These are phyloP conservation scores for Neurospora pannonica DNA, from an alignment of 495 filamentous ascomycete species.

Conservation along the genomic window DNA sequence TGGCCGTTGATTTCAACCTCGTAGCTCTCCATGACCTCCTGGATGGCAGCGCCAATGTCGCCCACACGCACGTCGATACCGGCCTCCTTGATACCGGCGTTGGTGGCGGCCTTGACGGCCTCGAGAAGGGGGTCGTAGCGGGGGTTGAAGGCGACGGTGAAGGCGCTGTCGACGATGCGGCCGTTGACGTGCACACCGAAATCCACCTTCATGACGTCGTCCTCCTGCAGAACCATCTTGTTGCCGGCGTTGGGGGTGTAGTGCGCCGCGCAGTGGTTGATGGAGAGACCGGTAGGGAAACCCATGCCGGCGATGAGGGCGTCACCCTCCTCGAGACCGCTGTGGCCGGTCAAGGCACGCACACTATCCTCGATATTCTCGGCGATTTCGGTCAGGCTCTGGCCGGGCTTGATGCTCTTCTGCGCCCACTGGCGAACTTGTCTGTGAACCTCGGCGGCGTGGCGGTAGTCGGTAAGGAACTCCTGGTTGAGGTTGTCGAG, in stretches of 20 bases:
- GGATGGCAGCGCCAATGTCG: slow-evolving; percentile 67
- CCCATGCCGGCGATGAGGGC: slow-evolving; percentile 73
- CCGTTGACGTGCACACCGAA: slow-evolving; percentile 89
- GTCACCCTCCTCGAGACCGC: slow-evolving; percentile 71
- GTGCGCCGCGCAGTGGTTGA: slow-evolving; percentile 85
- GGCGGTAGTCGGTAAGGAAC: slow-evolving; percentile 77
- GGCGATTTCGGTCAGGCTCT: slow-evolving; percentile 71
- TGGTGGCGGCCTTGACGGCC: slow-evolving; percentile 79
- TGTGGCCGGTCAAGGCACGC: slow-evolving; percentile 66
- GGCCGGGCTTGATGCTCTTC: slow-evolving; percentile 71
- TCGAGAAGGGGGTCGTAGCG: slow-evolving; percentile 74
- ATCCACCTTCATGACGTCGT: slow-evolving; percentile 90
- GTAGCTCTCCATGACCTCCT: slow-evolving; percentile 86
- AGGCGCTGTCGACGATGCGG: slow-evolving; percentile 85
- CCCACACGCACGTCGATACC: slow-evolving; percentile 73
- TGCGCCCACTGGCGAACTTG: slow-evolving; percentile 80
- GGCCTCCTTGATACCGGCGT: slow-evolving; percentile 75
- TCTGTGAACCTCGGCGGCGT: slow-evolving; percentile 79
- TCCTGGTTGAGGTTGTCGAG: slow-evolving; percentile 74
- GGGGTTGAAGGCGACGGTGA: slow-evolving; percentile 80
- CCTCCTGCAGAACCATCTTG: slow-evolving; percentile 68
- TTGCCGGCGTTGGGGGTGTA: slow-evolving; percentile 88
- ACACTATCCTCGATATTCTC: slow-evolving; percentile 81
- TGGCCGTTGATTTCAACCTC: slow-evolving; percentile 71
- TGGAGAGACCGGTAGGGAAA: slow-evolving; percentile 76